Conservation (phyloP, 495 filamentous ascomycete species). For the Neurospora hispaniola region DNA sequence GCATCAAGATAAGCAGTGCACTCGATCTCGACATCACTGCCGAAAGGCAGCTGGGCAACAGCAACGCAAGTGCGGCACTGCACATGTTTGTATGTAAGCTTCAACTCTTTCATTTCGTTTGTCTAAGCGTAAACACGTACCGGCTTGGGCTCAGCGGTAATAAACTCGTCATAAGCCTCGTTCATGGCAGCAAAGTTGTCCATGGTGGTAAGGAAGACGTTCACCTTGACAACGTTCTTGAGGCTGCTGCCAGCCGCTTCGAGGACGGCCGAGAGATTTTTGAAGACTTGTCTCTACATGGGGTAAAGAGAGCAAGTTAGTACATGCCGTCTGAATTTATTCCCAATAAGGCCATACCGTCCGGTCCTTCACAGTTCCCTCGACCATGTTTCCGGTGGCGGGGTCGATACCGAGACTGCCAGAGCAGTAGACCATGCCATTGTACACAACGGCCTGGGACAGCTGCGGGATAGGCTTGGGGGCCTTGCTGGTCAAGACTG, state of each 20-base stretch:
- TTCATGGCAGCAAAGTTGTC: constrained; percentile 58
- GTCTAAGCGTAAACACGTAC: constrained; percentile 12
- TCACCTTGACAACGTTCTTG: constrained; percentile 54
- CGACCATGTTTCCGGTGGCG: constrained; percentile 35
- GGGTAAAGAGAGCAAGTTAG: background rate
- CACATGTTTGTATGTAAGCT: background rate
- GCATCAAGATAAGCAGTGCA: constrained; percentile 43
- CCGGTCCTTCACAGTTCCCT: constrained; percentile 44
- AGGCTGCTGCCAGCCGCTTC: constrained; percentile 48
- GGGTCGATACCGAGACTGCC: constrained; percentile 43
- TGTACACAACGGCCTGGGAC: constrained; percentile 45
- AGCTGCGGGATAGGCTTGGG: constrained; percentile 45
- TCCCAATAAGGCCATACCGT: constrained; percentile 25
- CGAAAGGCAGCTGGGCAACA: constrained; percentile 52
- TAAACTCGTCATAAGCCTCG: constrained; percentile 45
- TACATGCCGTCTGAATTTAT: background rate
- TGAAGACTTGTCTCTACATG: constrained; percentile 37
- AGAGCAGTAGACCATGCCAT: constrained; percentile 50
- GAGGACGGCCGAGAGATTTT: constrained; percentile 52
- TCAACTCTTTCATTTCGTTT: background rate
- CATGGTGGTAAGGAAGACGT: constrained; percentile 58
- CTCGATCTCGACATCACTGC: constrained; percentile 65
- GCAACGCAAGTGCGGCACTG: constrained; percentile 54
- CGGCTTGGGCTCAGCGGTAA: constrained; percentile 45
- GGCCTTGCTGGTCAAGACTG: constrained; percentile 40